Evolutionary conservation across 192 early-diverging fungal genomes (phyloP).

Genomic region (Coemansia sp.): DNA sequence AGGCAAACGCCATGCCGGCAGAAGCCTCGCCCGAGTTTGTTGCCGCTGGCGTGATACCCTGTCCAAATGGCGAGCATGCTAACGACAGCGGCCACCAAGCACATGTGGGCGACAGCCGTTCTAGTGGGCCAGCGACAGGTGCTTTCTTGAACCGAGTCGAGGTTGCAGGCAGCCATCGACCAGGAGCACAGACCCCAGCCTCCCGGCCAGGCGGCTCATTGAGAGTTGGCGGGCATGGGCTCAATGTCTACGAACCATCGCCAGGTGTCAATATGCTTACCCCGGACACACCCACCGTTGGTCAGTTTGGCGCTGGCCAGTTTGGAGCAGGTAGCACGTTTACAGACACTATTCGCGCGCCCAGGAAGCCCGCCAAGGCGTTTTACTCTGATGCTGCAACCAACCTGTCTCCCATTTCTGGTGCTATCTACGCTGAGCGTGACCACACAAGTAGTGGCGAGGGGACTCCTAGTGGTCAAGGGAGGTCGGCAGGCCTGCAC

Average conservation of each 20-base stretch:
- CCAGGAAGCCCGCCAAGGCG: neutral
- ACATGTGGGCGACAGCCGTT: neutral
- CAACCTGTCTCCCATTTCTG: neutral
- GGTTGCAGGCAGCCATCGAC: neutral
- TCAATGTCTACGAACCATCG: neutral
- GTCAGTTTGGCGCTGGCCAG: neutral
- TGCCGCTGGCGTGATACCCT: neutral
- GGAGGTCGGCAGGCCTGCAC: neutral
- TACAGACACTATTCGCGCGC: neutral
- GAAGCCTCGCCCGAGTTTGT: neutral
- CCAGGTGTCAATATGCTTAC: constrained; percentile 22
- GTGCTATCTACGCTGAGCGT: neutral
- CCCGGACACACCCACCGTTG: constrained; percentile 20
- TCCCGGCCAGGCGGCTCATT: neutral
- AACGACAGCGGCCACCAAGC: neutral
- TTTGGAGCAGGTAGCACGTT: neutral
- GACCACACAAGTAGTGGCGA: neutral
- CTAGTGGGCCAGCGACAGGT: neutral
- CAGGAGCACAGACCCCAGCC: neutral
- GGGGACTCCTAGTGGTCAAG: neutral
- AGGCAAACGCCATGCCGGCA: neutral
- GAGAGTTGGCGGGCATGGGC: neutral
- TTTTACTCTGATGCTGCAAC: neutral
- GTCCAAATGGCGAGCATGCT: neutral
- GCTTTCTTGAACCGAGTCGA: neutral